Percentiles rank a stretch among this genome's conserved stretches.
These are phyloP conservation scores for Botrytis deweyae DNA, from an alignment of 2,329 filamentous ascomycete species.

Conservation along the genomic window DNA sequence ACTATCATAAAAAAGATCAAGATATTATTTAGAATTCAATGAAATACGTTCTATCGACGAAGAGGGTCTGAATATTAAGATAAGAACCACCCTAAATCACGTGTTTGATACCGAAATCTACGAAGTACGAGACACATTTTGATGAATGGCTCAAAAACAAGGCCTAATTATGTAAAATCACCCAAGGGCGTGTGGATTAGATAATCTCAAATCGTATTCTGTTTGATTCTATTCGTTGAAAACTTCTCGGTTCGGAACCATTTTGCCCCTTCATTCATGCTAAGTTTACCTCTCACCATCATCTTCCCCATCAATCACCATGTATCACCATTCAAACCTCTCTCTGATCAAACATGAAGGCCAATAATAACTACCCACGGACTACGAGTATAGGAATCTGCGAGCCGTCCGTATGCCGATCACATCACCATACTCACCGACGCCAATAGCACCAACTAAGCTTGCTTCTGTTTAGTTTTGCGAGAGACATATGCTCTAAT, in stretches of 20 bases:
- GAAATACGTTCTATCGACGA: too few species aligned
- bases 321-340: neutral
- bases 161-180: too few species aligned
- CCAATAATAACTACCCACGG: neutral
- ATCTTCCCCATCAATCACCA: neutral
- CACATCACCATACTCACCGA: neutral
- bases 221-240: neutral
- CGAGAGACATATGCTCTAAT: neutral
- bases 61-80: too few species aligned
- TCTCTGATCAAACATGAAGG: neutral
- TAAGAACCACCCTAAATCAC: too few species aligned
- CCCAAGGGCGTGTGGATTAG: too few species aligned
- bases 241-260: neutral
- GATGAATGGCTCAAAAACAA: too few species aligned
- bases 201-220: too few species aligned
- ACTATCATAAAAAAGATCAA: too few species aligned
- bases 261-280: neutral
- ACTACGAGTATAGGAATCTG: neutral
- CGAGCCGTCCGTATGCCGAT: neutral
- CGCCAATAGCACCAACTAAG: neutral
- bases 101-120: neutral
- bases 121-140: neutral
- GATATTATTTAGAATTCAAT: too few species aligned
- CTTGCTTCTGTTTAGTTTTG: neutral
- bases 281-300: neutral